phyloP scores from a whole-genome alignment of 2,329 filamentous ascomycete species.

The Claviceps capensis region DNA sequence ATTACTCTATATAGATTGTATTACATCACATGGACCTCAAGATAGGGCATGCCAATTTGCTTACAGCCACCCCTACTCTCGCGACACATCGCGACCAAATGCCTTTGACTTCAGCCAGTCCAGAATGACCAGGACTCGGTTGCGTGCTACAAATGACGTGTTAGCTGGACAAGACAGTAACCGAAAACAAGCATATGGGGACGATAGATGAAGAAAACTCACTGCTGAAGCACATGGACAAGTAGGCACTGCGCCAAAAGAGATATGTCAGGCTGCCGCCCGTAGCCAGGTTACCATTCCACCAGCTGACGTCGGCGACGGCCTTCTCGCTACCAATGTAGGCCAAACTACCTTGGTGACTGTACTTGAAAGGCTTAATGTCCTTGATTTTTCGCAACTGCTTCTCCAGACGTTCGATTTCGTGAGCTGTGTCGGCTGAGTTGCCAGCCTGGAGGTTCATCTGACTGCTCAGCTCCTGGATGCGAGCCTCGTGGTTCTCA shows the following conservation, averaged over 20 bases:
- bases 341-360: conserved; percentile 88
- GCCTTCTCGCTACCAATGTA: conserved; percentile 98
- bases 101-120: conserved; percentile 97
- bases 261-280: conserved; percentile 91
- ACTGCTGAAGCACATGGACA: conserved; percentile 99
- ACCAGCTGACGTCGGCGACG: conserved; percentile 93
- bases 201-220: conserved; percentile 32
- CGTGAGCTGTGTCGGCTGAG: conserved; percentile 50
- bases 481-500: conserved; percentile 62
- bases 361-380: conserved; percentile 96
- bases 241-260: conserved; percentile 95
- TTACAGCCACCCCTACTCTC: conserved; percentile 41
- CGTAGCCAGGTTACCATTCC: conserved; percentile 89
- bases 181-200: not conserved
- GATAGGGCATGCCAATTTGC: not conserved
- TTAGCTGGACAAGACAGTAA: conserved; percentile 6
- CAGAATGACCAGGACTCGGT: conserved; percentile 80
- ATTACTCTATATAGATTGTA: not conserved
- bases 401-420: conserved; percentile 81
- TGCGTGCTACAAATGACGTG: conserved; percentile 50
- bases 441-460: conserved; percentile 49
- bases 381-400: conserved; percentile 82
- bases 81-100: conserved; percentile 88
- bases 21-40: not conserved
- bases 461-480: conserved; percentile 52